phyloP scores from a whole-genome alignment of 331 rosid genomes.

The Malus hybrid region DNA sequence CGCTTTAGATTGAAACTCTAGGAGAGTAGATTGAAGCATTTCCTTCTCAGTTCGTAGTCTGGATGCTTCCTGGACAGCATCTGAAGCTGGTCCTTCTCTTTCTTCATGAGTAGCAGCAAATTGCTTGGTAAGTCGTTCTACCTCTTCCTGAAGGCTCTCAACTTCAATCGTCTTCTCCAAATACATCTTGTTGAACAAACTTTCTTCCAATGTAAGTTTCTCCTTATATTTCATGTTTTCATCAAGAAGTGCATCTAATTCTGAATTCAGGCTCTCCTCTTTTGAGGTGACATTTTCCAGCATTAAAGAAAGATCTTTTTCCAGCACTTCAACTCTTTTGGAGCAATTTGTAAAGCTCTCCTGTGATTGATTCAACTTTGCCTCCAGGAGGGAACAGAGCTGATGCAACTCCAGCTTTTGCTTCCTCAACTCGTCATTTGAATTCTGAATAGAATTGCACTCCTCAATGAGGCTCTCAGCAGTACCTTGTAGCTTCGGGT shows the following conservation, averaged over 20 bases:
- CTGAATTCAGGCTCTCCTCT: constrained; percentile 43
- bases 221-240: constrained; percentile 47
- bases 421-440: constrained; percentile 50
- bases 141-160: constrained; percentile 53
- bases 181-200: constrained; percentile 47
- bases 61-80: constrained; percentile 45
- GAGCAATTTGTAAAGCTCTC: constrained; percentile 35
- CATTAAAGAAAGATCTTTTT: constrained; percentile 34
- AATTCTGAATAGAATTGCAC: constrained; percentile 42
- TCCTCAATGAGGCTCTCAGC: constrained; percentile 40
- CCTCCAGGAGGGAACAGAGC: constrained; percentile 39
- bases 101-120: constrained; percentile 40
- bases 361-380: constrained; percentile 48
- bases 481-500: constrained; percentile 36
- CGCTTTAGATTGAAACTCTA: constrained; percentile 34
- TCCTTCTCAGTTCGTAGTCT: constrained; percentile 37
- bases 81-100: constrained; percentile 43
- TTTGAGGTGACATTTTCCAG: constrained; percentile 47
- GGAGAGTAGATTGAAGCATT: constrained; percentile 41
- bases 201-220: constrained; percentile 27
- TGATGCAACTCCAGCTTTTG: constrained; percentile 43
- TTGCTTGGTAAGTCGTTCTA: constrained; percentile 43
- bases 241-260: constrained; percentile 49
- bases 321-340: constrained; percentile 48
- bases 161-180: constrained; percentile 53